Evolutionary conservation across 2,329 filamentous ascomycete species (phyloP).

Genomic region (Diaporthe amygdali): DNA sequence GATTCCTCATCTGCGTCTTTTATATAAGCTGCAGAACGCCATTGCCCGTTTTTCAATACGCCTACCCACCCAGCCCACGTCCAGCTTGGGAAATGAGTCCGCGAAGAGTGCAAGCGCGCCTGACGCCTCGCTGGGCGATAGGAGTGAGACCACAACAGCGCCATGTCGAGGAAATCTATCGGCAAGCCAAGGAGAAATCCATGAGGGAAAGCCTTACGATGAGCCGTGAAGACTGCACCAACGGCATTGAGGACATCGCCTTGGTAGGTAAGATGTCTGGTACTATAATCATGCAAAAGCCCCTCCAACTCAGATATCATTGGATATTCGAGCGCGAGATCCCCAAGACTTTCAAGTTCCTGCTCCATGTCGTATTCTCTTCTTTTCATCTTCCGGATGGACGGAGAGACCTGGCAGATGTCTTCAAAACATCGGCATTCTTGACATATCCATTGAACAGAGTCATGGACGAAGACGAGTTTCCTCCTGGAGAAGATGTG

Average conservation of each 20-base stretch:
- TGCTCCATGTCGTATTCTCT: not conserved
- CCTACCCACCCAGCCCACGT: not conserved
- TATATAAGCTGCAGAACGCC: not conserved
- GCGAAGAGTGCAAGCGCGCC: not conserved
- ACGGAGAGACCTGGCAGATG: not conserved
- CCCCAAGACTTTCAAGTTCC: not conserved
- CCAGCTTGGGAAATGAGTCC: not conserved
- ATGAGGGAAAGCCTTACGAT: not conserved
- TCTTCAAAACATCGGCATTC: not conserved
- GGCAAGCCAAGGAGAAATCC: not conserved
- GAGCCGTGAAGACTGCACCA: not conserved
- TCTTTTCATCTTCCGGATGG: not conserved
- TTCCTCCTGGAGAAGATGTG: not conserved
- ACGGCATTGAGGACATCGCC: not conserved
- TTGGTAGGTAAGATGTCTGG: not conserved
- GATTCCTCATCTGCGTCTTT: not conserved
- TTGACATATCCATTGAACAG: not conserved
- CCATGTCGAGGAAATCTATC: not conserved
- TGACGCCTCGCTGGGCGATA: not conserved
- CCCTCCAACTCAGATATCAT: not conserved
- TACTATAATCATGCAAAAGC: not conserved
- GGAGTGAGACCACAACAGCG: not conserved
- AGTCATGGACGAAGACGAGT: not conserved
- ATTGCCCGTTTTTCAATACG: fast-evolving
- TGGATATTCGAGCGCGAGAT: not conserved